phyloP scores from a whole-genome alignment of 805 yeast species.

The Myxozyma kluyveri region DNA sequence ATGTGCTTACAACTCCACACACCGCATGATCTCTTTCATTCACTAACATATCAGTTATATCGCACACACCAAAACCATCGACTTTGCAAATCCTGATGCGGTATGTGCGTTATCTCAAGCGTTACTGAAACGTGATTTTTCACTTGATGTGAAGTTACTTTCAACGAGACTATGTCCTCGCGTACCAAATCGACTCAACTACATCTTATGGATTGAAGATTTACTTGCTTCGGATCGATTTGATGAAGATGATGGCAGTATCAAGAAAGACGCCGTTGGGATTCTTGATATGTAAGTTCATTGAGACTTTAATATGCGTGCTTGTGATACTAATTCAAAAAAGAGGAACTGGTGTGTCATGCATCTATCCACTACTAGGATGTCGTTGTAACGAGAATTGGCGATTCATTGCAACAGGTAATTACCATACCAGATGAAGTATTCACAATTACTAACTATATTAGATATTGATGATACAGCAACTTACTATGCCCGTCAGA shows the following conservation, averaged over 20 bases:
- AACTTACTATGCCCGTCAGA: conserved; percentile 35
- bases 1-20: conserved; percentile 1
- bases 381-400: conserved; percentile 30
- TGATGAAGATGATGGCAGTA: not conserved
- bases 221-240: conserved; percentile 20
- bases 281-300: conserved; percentile 17
- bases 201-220: conserved; percentile 35
- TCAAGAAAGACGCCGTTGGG: too few species aligned
- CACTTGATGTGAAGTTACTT: conserved; percentile 15
- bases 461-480: conserved; percentile 43
- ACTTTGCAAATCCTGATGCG: not conserved
- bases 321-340: not conserved
- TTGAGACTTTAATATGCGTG: not conserved
- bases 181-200: conserved; percentile 34
- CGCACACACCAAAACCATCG: too few species aligned
- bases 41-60: too few species aligned
- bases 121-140: conserved; percentile 22
- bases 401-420: conserved; percentile 42
- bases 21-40: too few species aligned
- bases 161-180: conserved; percentile 30
- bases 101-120: conserved; percentile 9
- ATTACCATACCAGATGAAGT: not conserved
- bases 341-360: conserved; percentile 50
- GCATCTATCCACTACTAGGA: conserved; percentile 48
- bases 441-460: not conserved